A percentile compares a stretch with the other conserved stretches of the same genome.
Evolutionary conservation across 1,284 basidiomycete species (phyloP).

Genomic region (Taiwanofungus camphoratus): DNA sequence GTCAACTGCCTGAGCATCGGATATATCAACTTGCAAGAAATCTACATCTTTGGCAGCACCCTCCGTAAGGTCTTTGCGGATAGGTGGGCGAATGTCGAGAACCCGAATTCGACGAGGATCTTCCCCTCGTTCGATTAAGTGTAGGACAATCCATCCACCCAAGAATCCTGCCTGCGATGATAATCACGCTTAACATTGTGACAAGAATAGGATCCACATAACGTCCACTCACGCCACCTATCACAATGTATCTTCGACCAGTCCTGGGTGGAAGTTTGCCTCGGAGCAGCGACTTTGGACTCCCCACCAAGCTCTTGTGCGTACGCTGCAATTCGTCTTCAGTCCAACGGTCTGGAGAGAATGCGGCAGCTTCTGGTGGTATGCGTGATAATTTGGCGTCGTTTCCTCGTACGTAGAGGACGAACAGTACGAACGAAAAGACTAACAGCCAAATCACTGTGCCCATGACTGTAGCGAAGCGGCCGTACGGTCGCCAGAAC

Average conservation of each 20-base stretch:
- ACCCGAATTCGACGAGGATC: conserved; percentile 59
- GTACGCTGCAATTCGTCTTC: conserved; percentile 32
- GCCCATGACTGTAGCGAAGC: no score
- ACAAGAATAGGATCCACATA: neutral
- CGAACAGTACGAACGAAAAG: no score
- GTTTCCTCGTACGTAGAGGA: conserved; percentile 46
- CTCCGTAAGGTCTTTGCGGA: conserved; percentile 45
- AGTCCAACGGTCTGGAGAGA: conserved; percentile 44
- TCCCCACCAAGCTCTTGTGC: conserved; percentile 30
- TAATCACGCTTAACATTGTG: neutral
- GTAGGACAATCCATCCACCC: conserved; percentile 69
- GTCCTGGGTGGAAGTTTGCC: conserved; percentile 46
- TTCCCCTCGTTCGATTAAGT: conserved; percentile 64
- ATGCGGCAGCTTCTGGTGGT: conserved; percentile 36
- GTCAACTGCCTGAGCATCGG: conserved; percentile 44
- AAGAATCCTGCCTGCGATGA: conserved; percentile 55
- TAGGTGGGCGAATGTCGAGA: conserved; percentile 55
- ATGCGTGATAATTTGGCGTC: conserved; percentile 42
- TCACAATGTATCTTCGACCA: conserved; percentile 49
- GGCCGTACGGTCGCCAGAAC: no score
- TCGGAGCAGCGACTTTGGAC: conserved; percentile 28
- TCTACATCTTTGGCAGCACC: conserved; percentile 45
- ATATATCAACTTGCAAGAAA: conserved; percentile 55
- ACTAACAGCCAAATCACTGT: no score
- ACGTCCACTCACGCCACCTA: conserved; percentile 41